Evolutionary conservation across 164 flowering plant species (phyloP).

Genomic region (Pachysandra terminalis): DNA sequence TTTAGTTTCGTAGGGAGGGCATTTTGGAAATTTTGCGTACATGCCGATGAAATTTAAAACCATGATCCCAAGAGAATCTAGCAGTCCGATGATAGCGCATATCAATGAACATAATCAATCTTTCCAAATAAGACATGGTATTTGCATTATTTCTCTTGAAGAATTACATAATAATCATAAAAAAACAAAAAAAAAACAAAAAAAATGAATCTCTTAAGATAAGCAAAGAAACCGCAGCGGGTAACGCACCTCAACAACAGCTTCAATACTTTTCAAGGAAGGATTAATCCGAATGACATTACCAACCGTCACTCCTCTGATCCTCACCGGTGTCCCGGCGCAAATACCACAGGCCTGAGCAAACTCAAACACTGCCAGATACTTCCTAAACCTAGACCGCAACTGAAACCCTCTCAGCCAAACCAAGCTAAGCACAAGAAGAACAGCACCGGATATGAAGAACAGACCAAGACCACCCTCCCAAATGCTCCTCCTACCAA

Average conservation of each 20-base stretch:
- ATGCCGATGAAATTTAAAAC: too few relatives aligned
- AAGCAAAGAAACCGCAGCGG: conserved; percentile 2
- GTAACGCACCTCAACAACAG: conserved; percentile 73
- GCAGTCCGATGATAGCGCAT: too few relatives aligned
- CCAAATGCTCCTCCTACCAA: conserved; percentile 89
- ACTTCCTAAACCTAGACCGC: conserved; percentile 74
- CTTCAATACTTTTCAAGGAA: conserved; percentile 76
- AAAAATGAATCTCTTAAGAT: too few relatives aligned
- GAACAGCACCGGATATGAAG: conserved; percentile 69
- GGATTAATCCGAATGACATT: conserved; percentile 79
- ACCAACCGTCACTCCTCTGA: conserved; percentile 93
- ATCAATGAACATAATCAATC: neutral
- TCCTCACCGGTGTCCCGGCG: conserved; percentile 88
- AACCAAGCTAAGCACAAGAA: conserved; percentile 70
- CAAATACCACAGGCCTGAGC: conserved; percentile 80
- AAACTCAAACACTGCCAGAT: conserved; percentile 78
- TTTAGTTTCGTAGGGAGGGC: too few relatives aligned
- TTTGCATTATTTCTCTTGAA: neutral
- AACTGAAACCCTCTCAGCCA: conserved; percentile 81
- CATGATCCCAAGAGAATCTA: too few relatives aligned
- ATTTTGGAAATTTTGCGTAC: too few relatives aligned
- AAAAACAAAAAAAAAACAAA: too few relatives aligned
- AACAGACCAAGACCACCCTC: conserved; percentile 98
- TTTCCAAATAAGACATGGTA: neutral
- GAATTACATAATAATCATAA: neutral